Base-by-base conservation (phyloP, 306 rosid genomes). In the cucumber (Cucumis sativus) region DNA sequence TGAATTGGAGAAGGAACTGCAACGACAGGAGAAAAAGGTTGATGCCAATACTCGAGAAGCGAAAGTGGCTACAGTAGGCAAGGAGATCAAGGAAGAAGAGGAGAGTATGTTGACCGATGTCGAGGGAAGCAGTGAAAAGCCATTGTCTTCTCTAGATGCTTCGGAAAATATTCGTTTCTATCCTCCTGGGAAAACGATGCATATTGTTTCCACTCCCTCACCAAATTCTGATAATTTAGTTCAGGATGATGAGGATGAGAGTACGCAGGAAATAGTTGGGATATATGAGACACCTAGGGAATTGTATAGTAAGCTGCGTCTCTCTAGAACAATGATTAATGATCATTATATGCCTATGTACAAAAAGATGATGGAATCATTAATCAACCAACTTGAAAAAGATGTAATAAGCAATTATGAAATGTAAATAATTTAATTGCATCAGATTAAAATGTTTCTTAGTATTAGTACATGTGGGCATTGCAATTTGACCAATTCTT, bases 321-420 rank as follows among this genome's bases (percentile, higher is more conserved):
- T 95, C 20, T 92, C 98, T 21, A 90, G 41, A 87, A 95, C 93
- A 28, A 95, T 95, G 98, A 88, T 95, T 63, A 92, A 95, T 55
- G 98, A 95, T 78, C 98, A 95, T 82, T 95, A 88, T 83, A 95
- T 95, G 98, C 98, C 98, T 14, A 90, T 92, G 97, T 92, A 95
- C 83, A 95, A 89, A 90, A 95, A 89, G 88, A 95, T 89, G 98
- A 89, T 95, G 87, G 98, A 95, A 85, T 81, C 83, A 77, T 78
- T 95, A 78, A 92, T 92, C 81, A 83, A 81, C 80, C 91, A 87
- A 84, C 89, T 95, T 79, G 92, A 90, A 84, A 90, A 73, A 59
- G 90, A 86, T 25, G 82, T 64, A 73, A 79, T 79, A 54, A 28
- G 64, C 40, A 33, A 35, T 70, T 70, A 54, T 11, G 30, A 15